Evolutionary conservation across 805 yeast species (phyloP).

Genomic region (Starmerella tilneyi): DNA sequence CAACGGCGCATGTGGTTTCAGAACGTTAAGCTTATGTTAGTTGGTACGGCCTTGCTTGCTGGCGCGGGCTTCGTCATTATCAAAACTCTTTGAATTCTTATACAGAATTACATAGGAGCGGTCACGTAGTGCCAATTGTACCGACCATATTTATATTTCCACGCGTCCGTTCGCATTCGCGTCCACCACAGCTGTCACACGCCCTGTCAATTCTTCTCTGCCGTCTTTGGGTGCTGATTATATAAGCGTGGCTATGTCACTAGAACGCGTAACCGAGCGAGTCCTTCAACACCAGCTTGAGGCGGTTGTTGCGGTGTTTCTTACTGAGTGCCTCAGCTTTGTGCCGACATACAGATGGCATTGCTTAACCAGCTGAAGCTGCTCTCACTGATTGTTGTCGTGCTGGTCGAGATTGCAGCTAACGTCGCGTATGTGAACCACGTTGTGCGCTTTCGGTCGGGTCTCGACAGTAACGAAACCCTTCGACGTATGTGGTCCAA

Average conservation of each 20-base stretch:
- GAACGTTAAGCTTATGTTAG: constrained; percentile 26
- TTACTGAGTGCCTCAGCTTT: not conserved
- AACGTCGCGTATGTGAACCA: constrained; percentile 23
- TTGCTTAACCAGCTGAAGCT: constrained; percentile 18
- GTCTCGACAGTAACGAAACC: constrained; percentile 24
- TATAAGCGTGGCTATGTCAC: no score
- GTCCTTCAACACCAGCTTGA: constrained; percentile 3
- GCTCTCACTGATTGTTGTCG: constrained; percentile 19
- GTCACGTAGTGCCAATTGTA: no score
- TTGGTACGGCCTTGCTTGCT: not conserved
- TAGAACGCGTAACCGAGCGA: no score
- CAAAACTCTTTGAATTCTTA: not conserved
- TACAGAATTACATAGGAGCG: no score
- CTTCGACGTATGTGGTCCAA: constrained; percentile 27
- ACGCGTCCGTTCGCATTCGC: no score
- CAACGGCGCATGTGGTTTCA: constrained; percentile 63
- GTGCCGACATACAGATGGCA: constrained; percentile 4
- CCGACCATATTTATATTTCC: no score
- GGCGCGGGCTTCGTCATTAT: not conserved
- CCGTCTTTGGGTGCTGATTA: no score
- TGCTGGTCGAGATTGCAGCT: constrained; percentile 21
- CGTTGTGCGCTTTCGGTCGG: constrained; percentile 24
- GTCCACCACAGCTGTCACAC: no score
- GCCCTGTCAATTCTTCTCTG: no score
- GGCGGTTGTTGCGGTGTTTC: not conserved